phyloP scores from a whole-genome alignment of 2,329 filamentous ascomycete genomes.

The Alternaria metachromatica region DNA sequence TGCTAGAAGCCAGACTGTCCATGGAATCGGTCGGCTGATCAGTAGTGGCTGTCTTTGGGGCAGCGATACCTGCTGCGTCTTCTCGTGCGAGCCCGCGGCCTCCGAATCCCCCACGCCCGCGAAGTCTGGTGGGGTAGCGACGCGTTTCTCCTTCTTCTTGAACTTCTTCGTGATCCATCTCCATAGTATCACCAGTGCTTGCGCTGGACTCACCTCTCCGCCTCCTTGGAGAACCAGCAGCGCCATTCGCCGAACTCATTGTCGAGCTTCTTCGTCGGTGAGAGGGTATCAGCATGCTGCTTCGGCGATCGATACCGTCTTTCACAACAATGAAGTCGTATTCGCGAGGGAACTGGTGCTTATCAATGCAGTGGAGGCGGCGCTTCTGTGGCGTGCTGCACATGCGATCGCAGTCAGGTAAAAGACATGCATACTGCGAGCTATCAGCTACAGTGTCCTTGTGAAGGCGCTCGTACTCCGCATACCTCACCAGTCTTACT shows the following conservation, averaged over 20 bases:
- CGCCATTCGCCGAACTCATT: slow-evolving; percentile 21
- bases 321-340: slow-evolving; percentile 70
- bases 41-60: slow-evolving; percentile 5
- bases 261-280: slow-evolving; percentile 44
- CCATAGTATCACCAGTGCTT: slow-evolving; percentile 31
- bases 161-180: slow-evolving; percentile 20
- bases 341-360: slow-evolving; percentile 82
- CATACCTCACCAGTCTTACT: not conserved
- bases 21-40: slow-evolving; percentile 58
- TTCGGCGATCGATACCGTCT: slow-evolving; percentile 85
- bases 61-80: not conserved
- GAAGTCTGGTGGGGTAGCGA: slow-evolving; percentile 31
- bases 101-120: slow-evolving; percentile 41
- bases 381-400: slow-evolving; percentile 86
- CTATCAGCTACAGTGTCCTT: slow-evolving; percentile 13
- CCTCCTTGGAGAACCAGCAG: slow-evolving; percentile 9
- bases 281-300: slow-evolving; percentile 71
- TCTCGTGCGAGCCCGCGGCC: slow-evolving; percentile 20
- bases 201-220: slow-evolving; percentile 27
- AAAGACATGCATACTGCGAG: slow-evolving; percentile 80
- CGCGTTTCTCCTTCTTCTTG: slow-evolving; percentile 15
- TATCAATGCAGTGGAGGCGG: slow-evolving; percentile 87
- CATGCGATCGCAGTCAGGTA: slow-evolving; percentile 84
- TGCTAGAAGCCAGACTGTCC: slow-evolving; percentile 68
- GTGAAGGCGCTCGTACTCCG: slow-evolving; percentile 12